Evolutionary conservation across 331 rosid genomes (phyloP), one percentile per base, ranked within the genome.

Genomic region (Quercus lobata): DNA sequence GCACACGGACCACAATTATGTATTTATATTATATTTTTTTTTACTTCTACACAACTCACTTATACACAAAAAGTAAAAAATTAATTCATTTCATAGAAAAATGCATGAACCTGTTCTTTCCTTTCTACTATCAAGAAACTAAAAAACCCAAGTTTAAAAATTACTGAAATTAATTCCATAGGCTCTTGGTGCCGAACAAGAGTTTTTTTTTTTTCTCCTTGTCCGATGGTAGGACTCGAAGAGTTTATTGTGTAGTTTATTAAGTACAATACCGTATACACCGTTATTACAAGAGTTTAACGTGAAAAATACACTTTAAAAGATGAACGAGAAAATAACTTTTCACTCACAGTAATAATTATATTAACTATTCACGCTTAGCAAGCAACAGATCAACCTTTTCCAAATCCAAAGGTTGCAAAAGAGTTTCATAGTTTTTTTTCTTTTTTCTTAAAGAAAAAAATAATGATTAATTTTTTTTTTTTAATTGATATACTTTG

Each of bases 301-400:
- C 10, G 1, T 44, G 9, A 14, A 22, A 22, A 35, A 35, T n/a
- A 6, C 53, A 37, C 61, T 21, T 37, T 11, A 79, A 41, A 41
- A 32, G 55, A 44, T 71, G 53, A 27, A 34, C 14, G 22, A 9
- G 54, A 10, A 2, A 10, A 18, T 54, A 53, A 55, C 22, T 54
- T 55, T 54, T 29, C 52, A 7, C 14, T 55, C 52, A 8, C 19
- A 21, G 17, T 37, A 6, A 4, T 52, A 15, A 69, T 6, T 35
- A 41, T 9, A 16, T 27, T 58, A 73, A 65, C 75, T 55, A 70
- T 63, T 76, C 79, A 49, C 16, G 24, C 27, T 44, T 44, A 4
- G 24, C 18, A 76, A 83, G 73, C 73, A 29, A 73, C 71, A 34
- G 76, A 55, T 80, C 76, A 78, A 84, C 88, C 76, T 83, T 83